These are phyloP conservation scores for Coemansia interrupta DNA, from an alignment of 192 early-diverging fungal species.

Conservation along the genomic window DNA sequence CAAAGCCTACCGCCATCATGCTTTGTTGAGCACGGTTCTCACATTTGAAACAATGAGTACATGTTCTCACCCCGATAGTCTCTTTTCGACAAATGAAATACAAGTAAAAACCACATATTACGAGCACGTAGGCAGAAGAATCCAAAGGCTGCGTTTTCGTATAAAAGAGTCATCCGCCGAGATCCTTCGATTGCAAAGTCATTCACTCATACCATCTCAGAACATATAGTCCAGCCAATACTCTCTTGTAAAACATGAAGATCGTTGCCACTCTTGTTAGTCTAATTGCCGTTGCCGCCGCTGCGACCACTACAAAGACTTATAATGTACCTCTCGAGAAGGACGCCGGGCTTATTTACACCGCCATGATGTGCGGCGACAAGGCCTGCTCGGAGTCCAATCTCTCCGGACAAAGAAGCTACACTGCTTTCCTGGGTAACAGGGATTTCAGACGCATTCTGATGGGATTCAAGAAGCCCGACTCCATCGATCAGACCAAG, in stretches of 20 bases:
- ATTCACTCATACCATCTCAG: too few relatives aligned
- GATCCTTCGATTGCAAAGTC: too few relatives aligned
- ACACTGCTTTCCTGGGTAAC: constrained; percentile 34
- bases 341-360: constrained; percentile 34
- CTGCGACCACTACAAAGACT: background rate
- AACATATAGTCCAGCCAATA: background rate
- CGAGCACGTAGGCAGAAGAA: too few relatives aligned
- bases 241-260: constrained; percentile 15
- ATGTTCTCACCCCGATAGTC: too few relatives aligned
- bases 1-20: too few relatives aligned
- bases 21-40: too few relatives aligned
- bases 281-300: constrained; percentile 9
- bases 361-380: constrained; percentile 17
- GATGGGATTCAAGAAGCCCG: constrained; percentile 31
- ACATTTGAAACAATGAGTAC: too few relatives aligned
- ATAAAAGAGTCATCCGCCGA: background rate
- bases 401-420: constrained; percentile 13
- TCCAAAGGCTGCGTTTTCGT: background rate
- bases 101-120: too few relatives aligned
- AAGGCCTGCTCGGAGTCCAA: constrained; percentile 23
- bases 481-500: background rate
- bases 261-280: constrained; percentile 5
- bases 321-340: constrained; percentile 20
- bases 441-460: constrained; percentile 28
- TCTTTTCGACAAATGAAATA: too few relatives aligned